Conservation (phyloP, 768 basidiomycete genomes). For the Daedaleopsis nitida region DNA sequence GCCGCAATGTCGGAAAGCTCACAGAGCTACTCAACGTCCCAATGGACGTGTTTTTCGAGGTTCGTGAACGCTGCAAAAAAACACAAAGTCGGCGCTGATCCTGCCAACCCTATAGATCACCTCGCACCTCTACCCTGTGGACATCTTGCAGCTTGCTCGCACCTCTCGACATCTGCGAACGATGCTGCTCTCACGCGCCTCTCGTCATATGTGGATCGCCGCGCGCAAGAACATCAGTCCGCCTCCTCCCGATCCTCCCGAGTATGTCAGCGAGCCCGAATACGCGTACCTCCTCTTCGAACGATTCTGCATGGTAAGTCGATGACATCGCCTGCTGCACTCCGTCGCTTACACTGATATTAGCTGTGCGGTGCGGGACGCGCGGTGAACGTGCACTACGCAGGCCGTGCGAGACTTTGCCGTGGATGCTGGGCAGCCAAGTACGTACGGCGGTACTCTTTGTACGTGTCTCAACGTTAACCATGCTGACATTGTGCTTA, state of each 20-base stretch:
- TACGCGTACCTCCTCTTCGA: constrained; percentile 13
- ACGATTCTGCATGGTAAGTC: constrained; percentile 9
- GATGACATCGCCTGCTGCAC: not conserved
- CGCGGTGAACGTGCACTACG: not conserved
- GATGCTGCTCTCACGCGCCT: not conserved
- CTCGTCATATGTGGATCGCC: not conserved
- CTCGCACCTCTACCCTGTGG: constrained; percentile 1
- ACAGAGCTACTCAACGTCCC: constrained; percentile 4
- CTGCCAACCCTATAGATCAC: not conserved
- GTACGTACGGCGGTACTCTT: not conserved
- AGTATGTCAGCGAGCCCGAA: constrained; percentile 11
- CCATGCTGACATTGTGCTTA: not conserved
- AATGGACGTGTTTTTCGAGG: constrained; percentile 9
- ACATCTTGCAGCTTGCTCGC: constrained; percentile 8
- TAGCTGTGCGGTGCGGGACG: not conserved
- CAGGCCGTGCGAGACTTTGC: not conserved
- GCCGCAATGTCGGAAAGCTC: constrained; percentile 3
- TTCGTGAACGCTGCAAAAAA: constrained; percentile 1
- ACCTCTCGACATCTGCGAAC: not conserved
- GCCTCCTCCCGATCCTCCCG: constrained; percentile 4
- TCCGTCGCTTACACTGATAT: not conserved
- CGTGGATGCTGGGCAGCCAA: not conserved
- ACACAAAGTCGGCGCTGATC: not conserved
- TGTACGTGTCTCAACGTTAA: not conserved
- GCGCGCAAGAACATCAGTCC: not conserved